These are phyloP conservation scores for Globisporangium okanoganense DNA, from an alignment of 352 stramenopile genomes.

Conservation along the genomic window DNA sequence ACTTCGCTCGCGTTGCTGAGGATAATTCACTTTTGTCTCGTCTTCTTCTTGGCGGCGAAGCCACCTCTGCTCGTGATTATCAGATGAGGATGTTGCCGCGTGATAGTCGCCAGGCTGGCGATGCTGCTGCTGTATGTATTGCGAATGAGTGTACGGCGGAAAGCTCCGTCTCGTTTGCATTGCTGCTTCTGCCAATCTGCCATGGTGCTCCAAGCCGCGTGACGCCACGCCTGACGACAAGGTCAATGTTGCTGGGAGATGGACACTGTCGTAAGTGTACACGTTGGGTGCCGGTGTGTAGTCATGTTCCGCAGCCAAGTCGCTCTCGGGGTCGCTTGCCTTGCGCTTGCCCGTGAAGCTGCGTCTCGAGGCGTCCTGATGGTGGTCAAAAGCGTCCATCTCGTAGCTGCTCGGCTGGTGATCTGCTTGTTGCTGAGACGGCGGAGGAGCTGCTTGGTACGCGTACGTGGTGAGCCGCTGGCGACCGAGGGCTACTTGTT, in stretches of 20 bases:
- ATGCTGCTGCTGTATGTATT: neutral
- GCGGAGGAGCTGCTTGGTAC: neutral
- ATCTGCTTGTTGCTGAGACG: neutral
- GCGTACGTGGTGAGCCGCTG: neutral
- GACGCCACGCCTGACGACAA: neutral
- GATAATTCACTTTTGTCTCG: neutral
- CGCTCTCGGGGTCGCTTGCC: neutral
- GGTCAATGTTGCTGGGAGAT: neutral
- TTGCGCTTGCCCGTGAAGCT: slow-evolving; percentile 12
- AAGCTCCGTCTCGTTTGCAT: neutral
- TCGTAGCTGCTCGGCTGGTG: neutral
- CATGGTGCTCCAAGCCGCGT: neutral
- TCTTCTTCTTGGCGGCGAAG: slow-evolving; percentile 10
- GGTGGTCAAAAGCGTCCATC: neutral
- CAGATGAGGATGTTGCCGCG: neutral
- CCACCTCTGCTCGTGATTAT: neutral
- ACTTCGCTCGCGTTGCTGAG: neutral
- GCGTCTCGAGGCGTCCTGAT: neutral
- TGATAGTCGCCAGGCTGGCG: neutral
- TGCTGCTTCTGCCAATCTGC: neutral
- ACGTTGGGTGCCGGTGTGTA: too few relatives aligned
- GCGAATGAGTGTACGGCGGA: neutral
- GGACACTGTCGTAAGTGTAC: neutral
- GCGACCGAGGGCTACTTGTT: too few relatives aligned
- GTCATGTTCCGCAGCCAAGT: neutral